These are phyloP conservation scores for Penicillium digitatum DNA, from an alignment of 2,329 filamentous ascomycete species.

Conservation along the genomic window DNA sequence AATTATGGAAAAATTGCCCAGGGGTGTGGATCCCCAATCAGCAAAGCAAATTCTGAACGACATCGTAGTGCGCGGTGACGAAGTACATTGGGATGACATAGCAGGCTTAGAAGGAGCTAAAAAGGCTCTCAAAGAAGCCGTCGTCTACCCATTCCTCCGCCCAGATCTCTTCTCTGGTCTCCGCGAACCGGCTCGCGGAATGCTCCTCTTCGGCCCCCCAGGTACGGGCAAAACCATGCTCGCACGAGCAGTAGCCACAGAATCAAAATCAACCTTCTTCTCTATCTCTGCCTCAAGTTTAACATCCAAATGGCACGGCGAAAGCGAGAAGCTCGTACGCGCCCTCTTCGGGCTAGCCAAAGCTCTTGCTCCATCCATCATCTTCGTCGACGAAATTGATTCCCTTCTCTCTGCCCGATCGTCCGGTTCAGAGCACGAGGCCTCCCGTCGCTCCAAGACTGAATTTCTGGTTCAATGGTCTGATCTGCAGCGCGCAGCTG, in stretches of 20 bases:
- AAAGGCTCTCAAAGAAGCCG: constrained; percentile 85
- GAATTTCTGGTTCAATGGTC: constrained; percentile 98
- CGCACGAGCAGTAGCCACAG: constrained; percentile 87
- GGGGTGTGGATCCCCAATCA: constrained; percentile 74
- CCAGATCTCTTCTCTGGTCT: constrained; percentile 95
- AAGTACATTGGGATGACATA: constrained; percentile 92
- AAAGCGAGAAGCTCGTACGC: constrained; percentile 92
- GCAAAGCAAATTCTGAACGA: constrained; percentile 94
- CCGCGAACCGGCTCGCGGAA: constrained; percentile 86
- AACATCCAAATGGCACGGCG: constrained; percentile 92
- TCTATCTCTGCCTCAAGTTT: constrained; percentile 92
- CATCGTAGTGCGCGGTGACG: constrained; percentile 88
- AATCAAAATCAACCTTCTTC: constrained; percentile 93
- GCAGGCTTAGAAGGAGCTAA: constrained; percentile 89
- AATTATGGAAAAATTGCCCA: constrained; percentile 72
- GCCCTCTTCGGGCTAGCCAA: constrained; percentile 90
- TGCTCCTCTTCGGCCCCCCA: constrained; percentile 92
- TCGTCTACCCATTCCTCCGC: constrained; percentile 93
- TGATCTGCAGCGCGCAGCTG: constrained; percentile 85
- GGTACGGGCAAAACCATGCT: constrained; percentile 99
- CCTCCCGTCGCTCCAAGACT: constrained; percentile 89
- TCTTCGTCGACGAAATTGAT: constrained; percentile 98
- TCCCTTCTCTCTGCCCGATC: constrained; percentile 82
- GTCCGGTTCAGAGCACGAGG: constrained; percentile 77
- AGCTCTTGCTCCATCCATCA: constrained; percentile 84